Base-by-base conservation (phyloP, 1,284 basidiomycete genomes). In the Taiwanofungus camphoratus region DNA sequence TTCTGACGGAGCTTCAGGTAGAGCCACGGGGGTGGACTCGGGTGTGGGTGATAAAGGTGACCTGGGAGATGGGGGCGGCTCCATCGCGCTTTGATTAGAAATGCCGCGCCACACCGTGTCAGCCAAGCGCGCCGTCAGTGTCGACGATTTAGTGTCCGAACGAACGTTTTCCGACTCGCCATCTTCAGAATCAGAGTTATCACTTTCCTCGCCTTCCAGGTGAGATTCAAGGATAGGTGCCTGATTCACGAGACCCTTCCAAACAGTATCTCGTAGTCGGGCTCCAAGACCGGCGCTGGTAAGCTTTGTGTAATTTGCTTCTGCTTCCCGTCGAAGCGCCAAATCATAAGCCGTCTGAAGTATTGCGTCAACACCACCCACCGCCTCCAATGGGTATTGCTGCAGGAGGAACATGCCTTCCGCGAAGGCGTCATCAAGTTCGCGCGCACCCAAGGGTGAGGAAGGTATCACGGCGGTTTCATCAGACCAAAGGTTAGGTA, bases 81-180 rank as follows among this genome's bases (percentile, higher is more conserved):
- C 82, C 80, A 83, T 82, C 1, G 81, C 76, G 42, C 72, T 76
- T 58, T 82, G 79, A 53, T 86, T 87, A 2, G 81, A 86, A 49
- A 87, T 79, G 6, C 84, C 83, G 53, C 74, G 72, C 81, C 82
- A 86, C 13, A 87, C 73, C 11, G 74, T 76, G 41, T 64, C 74
- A 7, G 79, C 76, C 9, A 85, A 57, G 32, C 76, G 70, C 26
- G 76, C 73, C 9, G 75, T 72, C 36, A 84, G 51, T 7, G 69
- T 69, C 11, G 70, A 51, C n/a, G 49, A 23, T 20, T 48, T 42
- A 11, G 41, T 44, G 24, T 51, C 42, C 31, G 33, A 40, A 1
- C 46, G 32, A 26, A 51, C 69, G 5, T 67, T 69, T 44, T 70
- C 67, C 42, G 71, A n/a, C 68, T 71, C 65, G 6, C 55, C 55